Conservation (phyloP, 306 rosid species). For the Prunus persica region DNA sequence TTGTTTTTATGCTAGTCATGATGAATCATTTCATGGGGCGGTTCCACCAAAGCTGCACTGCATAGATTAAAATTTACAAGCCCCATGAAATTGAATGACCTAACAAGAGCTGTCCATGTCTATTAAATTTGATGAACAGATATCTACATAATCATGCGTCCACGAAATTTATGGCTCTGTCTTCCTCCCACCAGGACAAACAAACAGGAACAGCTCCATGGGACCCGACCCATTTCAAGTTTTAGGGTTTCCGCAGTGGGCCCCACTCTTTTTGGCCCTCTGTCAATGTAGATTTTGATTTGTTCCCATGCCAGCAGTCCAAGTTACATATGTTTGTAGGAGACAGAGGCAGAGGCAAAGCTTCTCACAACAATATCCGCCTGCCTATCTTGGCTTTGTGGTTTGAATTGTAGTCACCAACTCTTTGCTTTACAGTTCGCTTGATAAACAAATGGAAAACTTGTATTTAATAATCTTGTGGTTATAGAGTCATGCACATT, state of each 20-base stretch:
- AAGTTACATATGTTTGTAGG: too few relatives aligned
- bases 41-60: background rate
- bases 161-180: constrained; percentile 49
- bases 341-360: too few relatives aligned
- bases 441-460: too few relatives aligned
- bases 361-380: too few relatives aligned
- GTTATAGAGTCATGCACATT: too few relatives aligned
- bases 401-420: too few relatives aligned
- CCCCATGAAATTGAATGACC: background rate
- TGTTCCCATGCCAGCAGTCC: background rate
- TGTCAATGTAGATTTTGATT: background rate
- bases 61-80: background rate
- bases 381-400: too few relatives aligned
- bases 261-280: background rate
- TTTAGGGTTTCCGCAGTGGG: background rate
- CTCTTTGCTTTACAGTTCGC: too few relatives aligned
- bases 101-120: constrained; percentile 31
- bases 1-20: background rate
- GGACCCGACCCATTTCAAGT: constrained; percentile 27
- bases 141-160: constrained; percentile 25
- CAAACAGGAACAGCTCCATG: constrained; percentile 26
- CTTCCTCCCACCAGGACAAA: constrained; percentile 33
- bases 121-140: constrained; percentile 40
- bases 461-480: too few relatives aligned
- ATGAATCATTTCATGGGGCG: background rate